Conservation (phyloP, 2,329 filamentous ascomycete genomes). For the Venturia nashicola region DNA sequence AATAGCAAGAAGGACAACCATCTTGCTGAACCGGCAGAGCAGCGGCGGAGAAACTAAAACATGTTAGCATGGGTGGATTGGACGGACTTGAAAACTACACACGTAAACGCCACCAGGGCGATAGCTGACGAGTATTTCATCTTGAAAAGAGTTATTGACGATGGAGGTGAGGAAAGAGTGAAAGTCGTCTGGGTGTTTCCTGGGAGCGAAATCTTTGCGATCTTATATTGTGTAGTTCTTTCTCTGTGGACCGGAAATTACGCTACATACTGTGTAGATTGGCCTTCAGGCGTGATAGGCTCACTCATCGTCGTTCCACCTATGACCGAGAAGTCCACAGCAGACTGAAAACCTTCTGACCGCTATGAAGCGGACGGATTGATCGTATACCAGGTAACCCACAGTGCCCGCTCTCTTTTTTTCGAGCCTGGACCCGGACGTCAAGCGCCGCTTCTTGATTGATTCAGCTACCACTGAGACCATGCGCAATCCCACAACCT, state of each 20-base stretch:
- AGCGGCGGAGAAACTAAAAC: not conserved
- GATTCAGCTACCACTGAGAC: not conserved
- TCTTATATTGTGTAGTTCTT: not conserved
- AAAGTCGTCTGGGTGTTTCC: not conserved
- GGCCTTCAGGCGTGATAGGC: not conserved
- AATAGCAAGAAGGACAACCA: too few species aligned
- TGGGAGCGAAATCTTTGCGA: not conserved
- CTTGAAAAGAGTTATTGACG: not conserved
- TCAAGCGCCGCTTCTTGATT: not conserved
- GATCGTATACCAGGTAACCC: not conserved
- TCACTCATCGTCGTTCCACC: not conserved
- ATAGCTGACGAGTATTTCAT: not conserved
- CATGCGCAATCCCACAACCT: not conserved
- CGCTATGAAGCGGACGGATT: not conserved
- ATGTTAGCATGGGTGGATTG: too few species aligned
- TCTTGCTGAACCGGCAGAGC: not conserved
- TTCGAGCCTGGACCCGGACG: not conserved
- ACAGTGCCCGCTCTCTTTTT: not conserved
- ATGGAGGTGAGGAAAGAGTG: not conserved
- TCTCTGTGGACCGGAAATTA: not conserved
- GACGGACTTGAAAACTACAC: not conserved
- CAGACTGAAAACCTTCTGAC: not conserved
- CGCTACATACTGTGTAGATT: not conserved
- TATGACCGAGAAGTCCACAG: not conserved
- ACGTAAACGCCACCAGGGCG: conserved; percentile 2